A percentile compares a stretch with the other conserved stretches of the same genome.
These are phyloP conservation scores for Pythium guiyangense DNA, from an alignment of 352 stramenopile genomes.

Conservation along the genomic window DNA sequence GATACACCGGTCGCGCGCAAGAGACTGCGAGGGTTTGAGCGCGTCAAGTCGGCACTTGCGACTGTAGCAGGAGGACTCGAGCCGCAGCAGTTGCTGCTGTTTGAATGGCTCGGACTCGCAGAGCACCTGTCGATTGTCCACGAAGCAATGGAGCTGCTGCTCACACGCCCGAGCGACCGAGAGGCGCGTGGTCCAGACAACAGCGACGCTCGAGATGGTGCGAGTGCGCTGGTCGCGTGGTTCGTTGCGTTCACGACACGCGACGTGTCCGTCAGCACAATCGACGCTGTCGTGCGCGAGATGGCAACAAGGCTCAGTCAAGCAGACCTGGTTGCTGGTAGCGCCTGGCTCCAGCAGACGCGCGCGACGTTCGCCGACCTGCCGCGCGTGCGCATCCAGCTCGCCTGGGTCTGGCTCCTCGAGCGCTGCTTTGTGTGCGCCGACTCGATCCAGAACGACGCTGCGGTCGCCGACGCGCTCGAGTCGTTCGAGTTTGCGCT, in stretches of 20 bases:
- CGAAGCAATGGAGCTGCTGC: conserved; percentile 15
- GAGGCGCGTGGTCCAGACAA: neutral
- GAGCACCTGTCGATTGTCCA: conserved; percentile 16
- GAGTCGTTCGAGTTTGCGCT: conserved; percentile 62
- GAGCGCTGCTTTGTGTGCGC: conserved; percentile 2
- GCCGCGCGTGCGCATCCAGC: conserved; percentile 28
- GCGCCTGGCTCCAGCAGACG: conserved; percentile 37
- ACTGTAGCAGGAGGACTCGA: neutral
- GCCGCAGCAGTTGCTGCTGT: neutral
- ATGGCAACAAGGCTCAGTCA: conserved; percentile 20
- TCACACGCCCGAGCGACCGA: neutral
- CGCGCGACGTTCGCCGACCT: conserved; percentile 28
- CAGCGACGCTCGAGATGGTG: conserved; percentile 1
- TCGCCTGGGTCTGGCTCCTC: conserved; percentile 67
- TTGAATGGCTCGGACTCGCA: conserved; percentile 18
- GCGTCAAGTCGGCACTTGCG: neutral
- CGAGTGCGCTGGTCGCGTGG: conserved; percentile 35
- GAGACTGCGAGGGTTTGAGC: no score
- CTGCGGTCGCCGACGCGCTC: conserved; percentile 21
- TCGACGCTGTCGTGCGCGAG: conserved; percentile 17
- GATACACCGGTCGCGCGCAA: no score
- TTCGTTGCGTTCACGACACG: conserved; percentile 29
- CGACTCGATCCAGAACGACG: conserved; percentile 3
- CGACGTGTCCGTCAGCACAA: conserved; percentile 9
- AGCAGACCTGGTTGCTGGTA: conserved; percentile 13